Conservation (phyloP, 208 protist species). For the Trichomonas vaginalis region DNA sequence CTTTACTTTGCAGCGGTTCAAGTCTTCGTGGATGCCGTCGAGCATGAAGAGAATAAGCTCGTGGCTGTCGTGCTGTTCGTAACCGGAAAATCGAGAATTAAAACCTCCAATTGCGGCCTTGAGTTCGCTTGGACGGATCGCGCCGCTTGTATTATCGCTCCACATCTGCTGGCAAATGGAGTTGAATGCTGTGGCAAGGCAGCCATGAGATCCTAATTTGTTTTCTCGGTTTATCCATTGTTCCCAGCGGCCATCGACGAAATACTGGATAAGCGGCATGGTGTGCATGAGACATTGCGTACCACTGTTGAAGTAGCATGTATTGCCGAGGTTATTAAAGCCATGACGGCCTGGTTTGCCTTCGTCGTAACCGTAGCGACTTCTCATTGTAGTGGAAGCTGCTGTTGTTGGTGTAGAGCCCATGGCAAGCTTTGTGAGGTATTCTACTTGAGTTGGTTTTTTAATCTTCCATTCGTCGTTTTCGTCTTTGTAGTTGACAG, state of each 20-base stretch:
- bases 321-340: constrained; percentile 80
- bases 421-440: too few species aligned
- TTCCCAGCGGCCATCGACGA: background rate
- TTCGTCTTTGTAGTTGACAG: background rate
- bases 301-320: constrained; percentile 83
- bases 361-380: too few species aligned
- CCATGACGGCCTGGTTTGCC: constrained; percentile 28
- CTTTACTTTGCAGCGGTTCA: constrained; percentile 47
- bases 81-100: background rate
- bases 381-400: too few species aligned
- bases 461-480: background rate
- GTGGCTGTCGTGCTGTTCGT: constrained; percentile 33
- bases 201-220: background rate
- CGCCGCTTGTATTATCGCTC: background rate
- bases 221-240: background rate
- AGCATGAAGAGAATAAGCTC: constrained; percentile 54
- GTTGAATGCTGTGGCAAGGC: background rate
- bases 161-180: background rate
- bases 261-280: constrained; percentile 41
- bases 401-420: too few species aligned
- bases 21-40: constrained; percentile 63
- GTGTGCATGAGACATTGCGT: constrained; percentile 73
- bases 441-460: background rate
- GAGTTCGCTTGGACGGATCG: background rate
- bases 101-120: background rate